phyloP scores from a whole-genome alignment of 1,284 basidiomycete species.

The Rhizoctonia solani region DNA sequence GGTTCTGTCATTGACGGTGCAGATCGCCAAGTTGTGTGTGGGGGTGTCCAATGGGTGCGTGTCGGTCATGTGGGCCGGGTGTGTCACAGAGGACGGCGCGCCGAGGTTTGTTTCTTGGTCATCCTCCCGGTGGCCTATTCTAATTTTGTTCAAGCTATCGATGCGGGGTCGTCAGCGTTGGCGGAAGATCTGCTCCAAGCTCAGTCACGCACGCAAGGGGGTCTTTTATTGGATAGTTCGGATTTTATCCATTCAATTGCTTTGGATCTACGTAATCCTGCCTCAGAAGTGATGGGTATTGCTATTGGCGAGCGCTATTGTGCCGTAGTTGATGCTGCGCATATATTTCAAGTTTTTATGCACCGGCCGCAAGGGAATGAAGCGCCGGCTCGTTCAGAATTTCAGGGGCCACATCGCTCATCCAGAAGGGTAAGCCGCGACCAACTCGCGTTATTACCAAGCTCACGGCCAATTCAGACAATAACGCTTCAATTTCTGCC shows the following conservation, averaged over 20 bases:
- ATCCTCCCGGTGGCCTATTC: neutral
- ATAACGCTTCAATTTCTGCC: constrained; percentile 21
- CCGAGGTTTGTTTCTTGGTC: constrained; percentile 4
- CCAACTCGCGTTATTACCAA: neutral
- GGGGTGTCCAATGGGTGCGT: constrained; percentile 4
- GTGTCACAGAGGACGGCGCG: neutral
- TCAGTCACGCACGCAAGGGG: neutral
- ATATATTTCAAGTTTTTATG: constrained; percentile 21
- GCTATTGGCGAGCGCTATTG: constrained; percentile 20
- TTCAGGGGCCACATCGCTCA: neutral
- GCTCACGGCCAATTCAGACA: neutral
- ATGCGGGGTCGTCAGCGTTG: constrained; percentile 12
- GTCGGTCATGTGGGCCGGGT: constrained; percentile 25
- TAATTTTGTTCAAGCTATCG: neutral
- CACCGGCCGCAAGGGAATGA: neutral
- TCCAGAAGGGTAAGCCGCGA: constrained; percentile 6
- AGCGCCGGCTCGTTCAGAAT: neutral
- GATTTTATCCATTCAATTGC: constrained; percentile 11
- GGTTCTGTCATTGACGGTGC: constrained; percentile 1
- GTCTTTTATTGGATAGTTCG: constrained; percentile 17
- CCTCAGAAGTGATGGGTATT: constrained; percentile 27
- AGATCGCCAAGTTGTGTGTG: constrained; percentile 19
- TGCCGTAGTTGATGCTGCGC: constrained; percentile 18
- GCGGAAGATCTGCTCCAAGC: constrained; percentile 1
- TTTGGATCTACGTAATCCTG: constrained; percentile 12